These are phyloP conservation scores for Lepidopterella palustris DNA, from an alignment of 495 filamentous ascomycete genomes.

Conservation along the genomic window DNA sequence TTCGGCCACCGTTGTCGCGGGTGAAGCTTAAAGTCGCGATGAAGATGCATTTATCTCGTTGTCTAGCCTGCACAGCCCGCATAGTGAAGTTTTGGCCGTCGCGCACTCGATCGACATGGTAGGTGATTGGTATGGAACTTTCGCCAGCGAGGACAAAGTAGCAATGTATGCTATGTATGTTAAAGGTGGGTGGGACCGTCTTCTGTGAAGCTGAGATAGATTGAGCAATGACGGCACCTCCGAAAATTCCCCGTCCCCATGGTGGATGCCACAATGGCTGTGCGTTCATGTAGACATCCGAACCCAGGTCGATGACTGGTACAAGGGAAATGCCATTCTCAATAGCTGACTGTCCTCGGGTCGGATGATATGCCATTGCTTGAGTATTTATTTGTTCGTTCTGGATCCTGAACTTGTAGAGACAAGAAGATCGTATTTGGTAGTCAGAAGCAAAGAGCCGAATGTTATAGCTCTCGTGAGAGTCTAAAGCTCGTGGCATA, in stretches of 20 bases:
- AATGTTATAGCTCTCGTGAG: too few relatives aligned
- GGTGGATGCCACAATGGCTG: conserved; percentile 79
- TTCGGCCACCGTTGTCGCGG: conserved; percentile 58
- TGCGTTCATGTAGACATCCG: conserved; percentile 77
- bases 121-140: conserved; percentile 73
- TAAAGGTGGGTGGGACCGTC: conserved; percentile 71
- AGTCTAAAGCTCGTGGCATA: too few relatives aligned
- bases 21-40: conserved; percentile 85
- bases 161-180: conserved; percentile 90
- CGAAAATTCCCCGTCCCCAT: conserved; percentile 84
- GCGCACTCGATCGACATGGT: conserved; percentile 81
- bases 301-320: too few relatives aligned
- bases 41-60: conserved; percentile 79
- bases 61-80: conserved; percentile 86
- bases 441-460: too few relatives aligned
- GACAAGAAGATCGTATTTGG: too few relatives aligned
- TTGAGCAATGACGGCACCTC: conserved; percentile 86
- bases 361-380: too few relatives aligned
- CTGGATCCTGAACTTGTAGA: too few relatives aligned
- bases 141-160: conserved; percentile 91
- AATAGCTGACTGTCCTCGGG: too few relatives aligned
- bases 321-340: too few relatives aligned
- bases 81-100: conserved; percentile 81
- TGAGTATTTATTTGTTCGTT: too few relatives aligned
- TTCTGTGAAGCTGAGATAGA: conserved; percentile 76